Percentiles rank a stretch among this genome's conserved stretches.
Evolutionary conservation across 2,329 filamentous ascomycete species (phyloP).

Genomic region (Allantophomopsis cytisporea): DNA sequence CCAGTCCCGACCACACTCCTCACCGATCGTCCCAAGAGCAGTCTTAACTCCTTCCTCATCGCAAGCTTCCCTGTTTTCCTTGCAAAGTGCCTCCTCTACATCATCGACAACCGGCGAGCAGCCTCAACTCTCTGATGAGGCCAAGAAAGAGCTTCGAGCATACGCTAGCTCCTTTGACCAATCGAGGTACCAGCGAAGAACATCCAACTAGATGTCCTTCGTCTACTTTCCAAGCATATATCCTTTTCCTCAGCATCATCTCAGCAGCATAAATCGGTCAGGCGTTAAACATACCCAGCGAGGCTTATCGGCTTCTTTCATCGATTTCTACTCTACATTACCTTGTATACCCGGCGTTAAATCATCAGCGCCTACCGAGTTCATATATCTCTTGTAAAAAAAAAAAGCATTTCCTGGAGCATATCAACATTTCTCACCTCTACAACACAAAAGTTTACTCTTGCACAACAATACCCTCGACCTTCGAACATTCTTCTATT

Average conservation of each 20-base stretch:
- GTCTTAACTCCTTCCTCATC: constrained; percentile 61
- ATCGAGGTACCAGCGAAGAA: constrained; percentile 18
- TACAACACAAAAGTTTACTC: too few species aligned
- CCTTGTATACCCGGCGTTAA: too few species aligned
- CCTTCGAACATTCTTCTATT: too few species aligned
- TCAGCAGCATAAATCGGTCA: neutral
- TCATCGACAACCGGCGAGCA: constrained; percentile 26
- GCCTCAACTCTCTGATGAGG: constrained; percentile 56
- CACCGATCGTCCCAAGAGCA: constrained; percentile 23
- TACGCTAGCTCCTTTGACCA: constrained; percentile 88
- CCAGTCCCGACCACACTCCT: constrained; percentile 26
- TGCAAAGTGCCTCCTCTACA: constrained; percentile 47
- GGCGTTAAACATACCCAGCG: too few species aligned
- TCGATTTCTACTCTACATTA: too few species aligned
- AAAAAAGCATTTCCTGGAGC: too few species aligned
- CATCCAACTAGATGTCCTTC: constrained; percentile 13
- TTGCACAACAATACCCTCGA: too few species aligned
- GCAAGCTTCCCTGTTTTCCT: constrained; percentile 71
- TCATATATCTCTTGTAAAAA: too few species aligned
- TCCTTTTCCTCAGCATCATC: neutral
- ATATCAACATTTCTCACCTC: too few species aligned
- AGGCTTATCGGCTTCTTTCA: too few species aligned
- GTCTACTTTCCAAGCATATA: neutral
- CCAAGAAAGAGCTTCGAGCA: constrained; percentile 65
- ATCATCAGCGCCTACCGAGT: too few species aligned